Evolutionary conservation across 2,329 filamentous ascomycete species (phyloP).

Genomic region (Penicillium sp.): DNA sequence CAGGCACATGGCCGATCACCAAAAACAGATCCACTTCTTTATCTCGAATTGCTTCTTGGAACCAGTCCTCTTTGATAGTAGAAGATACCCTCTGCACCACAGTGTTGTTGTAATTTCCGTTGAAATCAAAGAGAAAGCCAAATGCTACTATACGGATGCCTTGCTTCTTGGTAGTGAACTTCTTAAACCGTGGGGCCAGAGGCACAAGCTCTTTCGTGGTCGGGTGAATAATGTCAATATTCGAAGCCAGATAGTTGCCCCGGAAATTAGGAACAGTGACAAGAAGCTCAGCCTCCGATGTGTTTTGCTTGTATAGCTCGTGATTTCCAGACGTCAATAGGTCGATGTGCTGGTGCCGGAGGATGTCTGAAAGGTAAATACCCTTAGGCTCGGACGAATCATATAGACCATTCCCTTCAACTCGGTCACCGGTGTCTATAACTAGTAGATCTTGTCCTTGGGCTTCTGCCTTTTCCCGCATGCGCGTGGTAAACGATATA

Average conservation of each 20-base stretch:
- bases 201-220: slow-evolving; percentile 68
- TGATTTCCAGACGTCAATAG: slow-evolving; percentile 88
- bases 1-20: slow-evolving; percentile 79
- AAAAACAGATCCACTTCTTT: slow-evolving; percentile 80
- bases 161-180: slow-evolving; percentile 88
- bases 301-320: slow-evolving; percentile 81
- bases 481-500: slow-evolving; percentile 82
- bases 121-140: slow-evolving; percentile 94
- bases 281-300: slow-evolving; percentile 73
- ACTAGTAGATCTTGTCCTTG: slow-evolving; percentile 81
- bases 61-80: slow-evolving; percentile 82
- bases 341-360: slow-evolving; percentile 78
- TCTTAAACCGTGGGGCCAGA: slow-evolving; percentile 77
- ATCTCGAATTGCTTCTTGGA: slow-evolving; percentile 77
- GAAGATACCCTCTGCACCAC: slow-evolving; percentile 76
- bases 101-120: slow-evolving; percentile 85
- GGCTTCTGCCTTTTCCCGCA: slow-evolving; percentile 74
- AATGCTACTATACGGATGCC: slow-evolving; percentile 81
- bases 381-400: slow-evolving; percentile 87
- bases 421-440: slow-evolving; percentile 89
- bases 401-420: slow-evolving; percentile 93
- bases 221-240: slow-evolving; percentile 81
- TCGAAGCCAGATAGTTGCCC: slow-evolving; percentile 81
- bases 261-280: slow-evolving; percentile 80
- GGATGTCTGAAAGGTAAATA: slow-evolving; percentile 81